Percentiles rank a stretch among this genome's conserved stretches.
Conservation (phyloP, 2,329 filamentous ascomycete species). For the Cordyceps militaris region DNA sequence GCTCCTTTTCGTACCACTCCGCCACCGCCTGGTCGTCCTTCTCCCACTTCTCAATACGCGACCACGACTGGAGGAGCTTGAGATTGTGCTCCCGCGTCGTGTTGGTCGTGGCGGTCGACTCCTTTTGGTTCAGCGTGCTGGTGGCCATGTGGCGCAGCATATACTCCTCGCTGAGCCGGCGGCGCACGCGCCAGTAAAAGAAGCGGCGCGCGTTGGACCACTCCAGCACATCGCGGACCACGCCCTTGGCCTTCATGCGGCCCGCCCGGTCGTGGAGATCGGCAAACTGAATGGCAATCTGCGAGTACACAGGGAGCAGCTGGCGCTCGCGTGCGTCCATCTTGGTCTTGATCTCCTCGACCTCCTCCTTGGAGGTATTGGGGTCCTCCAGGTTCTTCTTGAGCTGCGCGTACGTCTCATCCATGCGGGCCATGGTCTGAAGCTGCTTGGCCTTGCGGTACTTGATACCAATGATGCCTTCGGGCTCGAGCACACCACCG, state of each 20-base stretch:
- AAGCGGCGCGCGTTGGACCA: slow-evolving; percentile 89
- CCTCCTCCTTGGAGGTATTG: slow-evolving; percentile 63
- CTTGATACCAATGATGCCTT: slow-evolving; percentile 98
- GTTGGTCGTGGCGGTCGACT: slow-evolving; percentile 35
- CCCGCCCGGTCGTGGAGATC: slow-evolving; percentile 95
- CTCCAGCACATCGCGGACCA: slow-evolving; percentile 74
- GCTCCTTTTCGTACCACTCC: slow-evolving; percentile 93
- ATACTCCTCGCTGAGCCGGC: slow-evolving; percentile 94
- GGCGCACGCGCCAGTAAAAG: slow-evolving; percentile 99
- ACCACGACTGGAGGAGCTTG: slow-evolving; percentile 75
- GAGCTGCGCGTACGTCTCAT: slow-evolving; percentile 73
- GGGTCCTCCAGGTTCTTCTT: slow-evolving; percentile 65
- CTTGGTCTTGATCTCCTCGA: slow-evolving; percentile 72
- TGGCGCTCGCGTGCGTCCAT: slow-evolving; percentile 81
- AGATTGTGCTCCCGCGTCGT: slow-evolving; percentile 60
- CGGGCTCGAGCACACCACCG: slow-evolving; percentile 94
- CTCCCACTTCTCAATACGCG: slow-evolving; percentile 67
- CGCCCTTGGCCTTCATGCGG: slow-evolving; percentile 96
- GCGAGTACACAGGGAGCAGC: slow-evolving; percentile 84
- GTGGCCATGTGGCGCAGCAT: slow-evolving; percentile 81
- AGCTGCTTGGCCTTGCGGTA: slow-evolving; percentile 97
- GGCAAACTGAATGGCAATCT: slow-evolving; percentile 94
- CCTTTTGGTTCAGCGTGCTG: slow-evolving; percentile 27
- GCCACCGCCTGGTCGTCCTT: slow-evolving; percentile 77
- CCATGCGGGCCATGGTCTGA: slow-evolving; percentile 92